A percentile compares a stretch with the other conserved stretches of the same genome.
Evolutionary conservation across 73 alveolate species (phyloP).

Genomic region (Tetrahymena thermophila): DNA sequence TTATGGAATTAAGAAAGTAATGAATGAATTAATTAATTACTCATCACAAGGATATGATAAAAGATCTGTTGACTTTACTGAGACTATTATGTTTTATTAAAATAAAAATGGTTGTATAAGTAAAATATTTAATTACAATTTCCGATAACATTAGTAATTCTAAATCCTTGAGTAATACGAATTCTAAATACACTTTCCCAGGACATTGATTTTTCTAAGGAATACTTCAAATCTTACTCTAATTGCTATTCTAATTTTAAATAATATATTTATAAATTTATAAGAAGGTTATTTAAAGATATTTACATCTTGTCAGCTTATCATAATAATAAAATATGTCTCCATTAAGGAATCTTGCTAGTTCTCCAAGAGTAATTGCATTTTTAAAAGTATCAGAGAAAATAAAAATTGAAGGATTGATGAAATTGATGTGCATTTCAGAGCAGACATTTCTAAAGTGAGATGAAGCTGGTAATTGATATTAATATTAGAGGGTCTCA

Average conservation of each 20-base stretch:
- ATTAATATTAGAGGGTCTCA: neutral
- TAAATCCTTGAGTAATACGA: conserved; percentile 72
- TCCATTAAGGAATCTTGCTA: conserved; percentile 78
- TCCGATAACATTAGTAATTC: conserved; percentile 43
- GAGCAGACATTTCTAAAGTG: neutral
- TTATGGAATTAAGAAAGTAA: neutral
- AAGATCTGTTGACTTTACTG: neutral
- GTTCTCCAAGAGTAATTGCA: conserved; percentile 63
- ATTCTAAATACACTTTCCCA: conserved; percentile 91
- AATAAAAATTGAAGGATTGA: conserved; percentile 29
- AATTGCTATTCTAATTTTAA: neutral
- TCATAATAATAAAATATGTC: conserved; percentile 80
- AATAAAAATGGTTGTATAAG: conserved; percentile 10
- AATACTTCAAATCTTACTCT: neutral
- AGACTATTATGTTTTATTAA: neutral
- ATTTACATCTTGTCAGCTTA: conserved; percentile 30
- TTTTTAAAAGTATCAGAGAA: conserved; percentile 53
- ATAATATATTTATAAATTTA: neutral
- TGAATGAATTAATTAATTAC: neutral
- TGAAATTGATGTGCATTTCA: conserved; percentile 23
- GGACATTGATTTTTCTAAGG: conserved; percentile 40
- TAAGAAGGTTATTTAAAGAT: neutral
- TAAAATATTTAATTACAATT: conserved; percentile 26
- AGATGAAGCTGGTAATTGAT: neutral
- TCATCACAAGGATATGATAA: conserved; percentile 5